Evolutionary conservation across 352 stramenopile species (phyloP), one percentile per base, ranked within the genome.

Genomic region (Blastocystis sp.): DNA sequence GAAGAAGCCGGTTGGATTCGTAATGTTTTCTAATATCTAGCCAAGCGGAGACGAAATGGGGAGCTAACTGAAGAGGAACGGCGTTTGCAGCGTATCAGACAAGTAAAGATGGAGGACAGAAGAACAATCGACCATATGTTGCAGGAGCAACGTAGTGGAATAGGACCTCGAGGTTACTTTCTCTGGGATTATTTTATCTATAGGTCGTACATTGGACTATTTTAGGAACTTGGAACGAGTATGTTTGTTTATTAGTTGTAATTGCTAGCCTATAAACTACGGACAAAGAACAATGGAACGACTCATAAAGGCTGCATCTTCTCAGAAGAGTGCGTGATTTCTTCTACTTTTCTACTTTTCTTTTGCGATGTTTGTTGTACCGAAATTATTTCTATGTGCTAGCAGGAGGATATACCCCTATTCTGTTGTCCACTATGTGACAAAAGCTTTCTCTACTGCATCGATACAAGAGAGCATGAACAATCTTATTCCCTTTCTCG

Each of bases 321-420:
- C 26, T 3, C 73, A 66, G 15, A 23, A 53, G 54, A 23, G 39
- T 26, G 18, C 23, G 34, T 20, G 15, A n/a, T 50, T 54, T 63
- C 23, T 43, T 41, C 53, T 66, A 15, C 62, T 68, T 18, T 80
- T 64, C 34, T 37, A 47, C 29, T 64, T 56, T 15, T 79, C 39
- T 39, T 79, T 55, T 79, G 23, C 23, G 15, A 84, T 84, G 73
- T 84, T 84, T 84, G 47, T 63, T 53, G 43, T 84, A 47, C 29
- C 29, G 13, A n/a, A 68, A 50, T 64, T 54, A 34, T 6, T 3
- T 64, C 34, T 59, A 2, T 59, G 50, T 59, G 13, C 11, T n/a
- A n/a, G 50, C 50, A 13, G 50, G 50, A n/a, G 50, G 50, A 59
- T 3, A 59, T n/a, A 59, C 50, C 50, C 11, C 50, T n/a, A n/a